phyloP scores from a whole-genome alignment of 495 filamentous ascomycete species.

The Aspergillus baeticus region DNA sequence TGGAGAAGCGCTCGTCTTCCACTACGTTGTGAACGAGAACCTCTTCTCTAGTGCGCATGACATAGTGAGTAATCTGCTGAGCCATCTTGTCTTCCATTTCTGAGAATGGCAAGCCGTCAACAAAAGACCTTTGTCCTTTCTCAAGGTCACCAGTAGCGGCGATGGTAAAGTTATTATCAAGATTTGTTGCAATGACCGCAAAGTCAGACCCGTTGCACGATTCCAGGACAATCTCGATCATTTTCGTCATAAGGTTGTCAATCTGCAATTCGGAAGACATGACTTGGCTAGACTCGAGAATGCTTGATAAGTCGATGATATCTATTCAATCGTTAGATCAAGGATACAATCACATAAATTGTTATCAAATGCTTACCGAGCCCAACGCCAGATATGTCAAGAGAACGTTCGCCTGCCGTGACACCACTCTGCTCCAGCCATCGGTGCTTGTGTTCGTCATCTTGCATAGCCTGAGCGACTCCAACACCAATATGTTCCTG shows the following conservation, averaged over 20 bases:
- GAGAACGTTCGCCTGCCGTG: conserved; percentile 31
- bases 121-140: conserved; percentile 51
- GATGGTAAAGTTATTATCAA: conserved; percentile 71
- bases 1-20: conserved; percentile 83
- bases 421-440: conserved; percentile 71
- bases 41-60: conserved; percentile 76
- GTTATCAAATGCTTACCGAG: conserved; percentile 26
- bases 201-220: conserved; percentile 80
- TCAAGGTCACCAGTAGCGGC: conserved; percentile 74
- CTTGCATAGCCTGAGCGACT: conserved; percentile 46
- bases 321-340: conserved; percentile 41
- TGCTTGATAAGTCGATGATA: conserved; percentile 84
- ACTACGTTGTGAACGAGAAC: conserved; percentile 82
- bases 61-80: conserved; percentile 77
- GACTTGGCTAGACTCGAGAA: conserved; percentile 84
- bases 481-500: conserved; percentile 42
- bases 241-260: conserved; percentile 79
- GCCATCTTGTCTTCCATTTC: conserved; percentile 65
- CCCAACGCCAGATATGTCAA: conserved; percentile 47
- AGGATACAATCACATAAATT: neutral
- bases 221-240: conserved; percentile 87
- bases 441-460: conserved; percentile 60
- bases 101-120: conserved; percentile 65
- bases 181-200: conserved; percentile 75
- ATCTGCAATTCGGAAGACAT: conserved; percentile 87